Percentiles rank a stretch among this genome's conserved stretches.
These are phyloP conservation scores for Penicillium brasilianum DNA, from an alignment of 2,329 filamentous ascomycete species.

Conservation along the genomic window DNA sequence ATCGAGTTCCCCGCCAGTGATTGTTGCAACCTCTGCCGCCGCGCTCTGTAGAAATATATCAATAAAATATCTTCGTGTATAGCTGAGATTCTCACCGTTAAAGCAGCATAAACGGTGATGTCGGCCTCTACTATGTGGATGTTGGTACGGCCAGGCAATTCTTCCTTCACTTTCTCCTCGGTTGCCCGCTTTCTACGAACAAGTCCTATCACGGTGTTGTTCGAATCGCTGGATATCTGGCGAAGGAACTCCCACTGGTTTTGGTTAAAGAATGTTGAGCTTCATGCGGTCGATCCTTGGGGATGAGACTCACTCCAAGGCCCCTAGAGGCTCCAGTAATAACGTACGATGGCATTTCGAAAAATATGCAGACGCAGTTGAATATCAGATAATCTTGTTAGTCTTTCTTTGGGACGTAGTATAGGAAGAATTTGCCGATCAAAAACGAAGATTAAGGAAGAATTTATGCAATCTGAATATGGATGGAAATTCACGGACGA, in stretches of 20 bases:
- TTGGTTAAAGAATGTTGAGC: neutral
- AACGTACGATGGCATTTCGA: neutral
- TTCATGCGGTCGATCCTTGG: neutral
- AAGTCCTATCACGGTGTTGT: conserved; percentile 7
- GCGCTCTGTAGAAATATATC: neutral
- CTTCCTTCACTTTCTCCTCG: neutral
- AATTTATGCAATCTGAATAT: neutral
- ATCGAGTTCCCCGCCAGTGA: neutral
- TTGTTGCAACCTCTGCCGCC: neutral
- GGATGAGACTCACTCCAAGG: neutral
- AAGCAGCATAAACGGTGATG: neutral
- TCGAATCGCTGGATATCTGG: conserved; percentile 4
- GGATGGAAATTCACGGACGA: neutral
- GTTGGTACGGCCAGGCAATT: neutral
- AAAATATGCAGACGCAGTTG: neutral
- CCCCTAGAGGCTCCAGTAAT: neutral
- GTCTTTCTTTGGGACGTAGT: neutral
- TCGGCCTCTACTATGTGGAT: neutral
- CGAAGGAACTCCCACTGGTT: conserved; percentile 11
- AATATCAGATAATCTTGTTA: neutral
- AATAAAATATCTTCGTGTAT: neutral
- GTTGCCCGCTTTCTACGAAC: conserved; percentile 7
- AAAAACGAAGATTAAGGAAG: too few relatives aligned
- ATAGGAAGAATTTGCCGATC: neutral
- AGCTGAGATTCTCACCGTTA: neutral